These are phyloP conservation scores for Metschnikowia vanudenii DNA, from an alignment of 805 yeast species.

Conservation along the genomic window DNA sequence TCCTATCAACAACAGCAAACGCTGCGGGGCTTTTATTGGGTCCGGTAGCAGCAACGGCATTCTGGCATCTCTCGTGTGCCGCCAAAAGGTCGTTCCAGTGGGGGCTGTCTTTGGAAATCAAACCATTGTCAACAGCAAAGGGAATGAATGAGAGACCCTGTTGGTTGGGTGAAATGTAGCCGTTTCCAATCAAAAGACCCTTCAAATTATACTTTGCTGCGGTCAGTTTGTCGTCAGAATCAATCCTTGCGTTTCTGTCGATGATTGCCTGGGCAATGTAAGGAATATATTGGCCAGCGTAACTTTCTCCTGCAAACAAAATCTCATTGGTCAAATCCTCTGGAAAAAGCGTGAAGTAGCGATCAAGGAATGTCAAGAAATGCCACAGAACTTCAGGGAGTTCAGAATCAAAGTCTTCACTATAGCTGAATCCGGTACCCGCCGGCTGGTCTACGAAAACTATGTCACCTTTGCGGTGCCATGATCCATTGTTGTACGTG, in stretches of 20 bases:
- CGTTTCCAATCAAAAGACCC: constrained; percentile 83
- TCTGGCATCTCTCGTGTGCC: constrained; percentile 62
- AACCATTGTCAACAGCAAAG: constrained; percentile 56
- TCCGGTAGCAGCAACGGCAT: constrained; percentile 35
- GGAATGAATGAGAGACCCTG: constrained; percentile 83
- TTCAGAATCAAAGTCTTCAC: constrained; percentile 54
- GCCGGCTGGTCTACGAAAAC: constrained; percentile 92
- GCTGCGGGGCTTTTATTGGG: constrained; percentile 15
- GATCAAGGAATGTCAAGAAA: constrained; percentile 61
- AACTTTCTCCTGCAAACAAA: constrained; percentile 89
- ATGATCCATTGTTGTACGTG: constrained; percentile 65
- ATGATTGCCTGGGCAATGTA: constrained; percentile 69
- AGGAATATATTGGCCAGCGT: constrained; percentile 96
- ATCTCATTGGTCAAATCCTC: constrained; percentile 63
- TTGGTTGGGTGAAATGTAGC: constrained; percentile 87
- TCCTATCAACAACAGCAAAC: constrained; percentile 8
- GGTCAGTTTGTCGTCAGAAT: constrained; percentile 2
- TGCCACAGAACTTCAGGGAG: constrained; percentile 58
- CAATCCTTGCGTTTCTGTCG: constrained; percentile 37
- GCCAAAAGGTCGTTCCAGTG: constrained; percentile 41
- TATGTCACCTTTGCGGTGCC: constrained; percentile 78
- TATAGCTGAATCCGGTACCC: constrained; percentile 85
- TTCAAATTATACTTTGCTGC: constrained; percentile 43
- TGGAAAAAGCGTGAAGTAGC: constrained; percentile 71
- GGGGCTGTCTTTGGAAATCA: constrained; percentile 46